A percentile compares a stretch with the other conserved stretches of the same genome.
phyloP scores from a whole-genome alignment of 257 asterid species.

The Vinca minor region DNA sequence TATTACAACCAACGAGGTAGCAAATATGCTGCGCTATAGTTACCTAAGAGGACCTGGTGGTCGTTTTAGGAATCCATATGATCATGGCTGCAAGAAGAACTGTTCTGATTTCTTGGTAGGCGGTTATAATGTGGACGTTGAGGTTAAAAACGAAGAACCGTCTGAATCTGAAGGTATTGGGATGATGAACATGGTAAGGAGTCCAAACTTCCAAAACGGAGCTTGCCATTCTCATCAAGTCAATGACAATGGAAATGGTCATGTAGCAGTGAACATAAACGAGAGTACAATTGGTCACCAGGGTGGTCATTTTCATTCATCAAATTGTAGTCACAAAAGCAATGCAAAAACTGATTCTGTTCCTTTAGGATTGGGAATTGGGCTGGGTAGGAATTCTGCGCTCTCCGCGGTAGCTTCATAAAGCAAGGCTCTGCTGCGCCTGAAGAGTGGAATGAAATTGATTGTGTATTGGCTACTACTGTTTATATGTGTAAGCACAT shows the following conservation, averaged over 20 bases:
- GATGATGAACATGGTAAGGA: conserved; percentile 48
- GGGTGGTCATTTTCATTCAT: conserved; percentile 49
- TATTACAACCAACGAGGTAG: conserved; percentile 91
- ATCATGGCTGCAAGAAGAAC: conserved; percentile 83
- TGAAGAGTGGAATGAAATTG: background rate
- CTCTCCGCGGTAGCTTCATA: too few species aligned
- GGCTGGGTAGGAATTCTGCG: conserved; percentile 51
- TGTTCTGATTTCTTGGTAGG: conserved; percentile 81
- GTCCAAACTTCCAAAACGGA: conserved; percentile 40
- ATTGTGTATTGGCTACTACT: background rate
- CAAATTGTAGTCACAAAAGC: conserved; percentile 48
- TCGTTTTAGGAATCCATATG: conserved; percentile 73
- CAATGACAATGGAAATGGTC: conserved; percentile 49
- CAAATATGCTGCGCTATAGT: conserved; percentile 72
- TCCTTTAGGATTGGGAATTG: conserved; percentile 78
- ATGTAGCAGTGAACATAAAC: conserved; percentile 50
- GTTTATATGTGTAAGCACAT: background rate
- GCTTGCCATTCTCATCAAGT: conserved; percentile 44
- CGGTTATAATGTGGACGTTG: conserved; percentile 70
- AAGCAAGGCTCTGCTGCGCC: background rate
- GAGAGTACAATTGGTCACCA: conserved; percentile 38
- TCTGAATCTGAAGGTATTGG: conserved; percentile 50
- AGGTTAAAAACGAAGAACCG: conserved; percentile 35
- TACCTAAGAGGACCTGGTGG: conserved; percentile 83
- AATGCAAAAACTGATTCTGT: conserved; percentile 36